Conservation (phyloP, 352 stramenopile species). For the Phytopythium cucurbitacearum region DNA sequence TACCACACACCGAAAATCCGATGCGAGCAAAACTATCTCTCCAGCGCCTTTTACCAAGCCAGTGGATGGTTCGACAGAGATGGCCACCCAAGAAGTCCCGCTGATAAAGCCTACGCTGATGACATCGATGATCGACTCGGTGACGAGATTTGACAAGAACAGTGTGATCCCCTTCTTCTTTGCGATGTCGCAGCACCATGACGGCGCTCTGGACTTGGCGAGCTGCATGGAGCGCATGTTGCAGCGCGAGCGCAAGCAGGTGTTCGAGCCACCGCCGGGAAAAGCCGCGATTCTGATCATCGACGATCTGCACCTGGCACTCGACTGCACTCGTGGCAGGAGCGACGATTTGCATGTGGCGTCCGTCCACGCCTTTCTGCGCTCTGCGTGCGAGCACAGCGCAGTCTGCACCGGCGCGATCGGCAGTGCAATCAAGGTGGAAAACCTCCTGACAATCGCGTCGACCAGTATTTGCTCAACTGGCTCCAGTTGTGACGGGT, state of each 20-base stretch:
- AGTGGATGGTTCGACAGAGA: too few relatives aligned
- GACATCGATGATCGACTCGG: background rate
- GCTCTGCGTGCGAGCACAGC: conserved; percentile 27
- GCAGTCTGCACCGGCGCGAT: conserved; percentile 15
- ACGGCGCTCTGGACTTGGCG: conserved; percentile 16
- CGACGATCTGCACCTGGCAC: conserved; percentile 48
- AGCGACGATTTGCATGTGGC: background rate
- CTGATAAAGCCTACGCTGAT: too few relatives aligned
- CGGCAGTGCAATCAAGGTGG: conserved; percentile 15
- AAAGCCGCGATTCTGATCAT: conserved; percentile 49
- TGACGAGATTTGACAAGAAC: conserved; percentile 2
- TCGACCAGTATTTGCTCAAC: conserved; percentile 13
- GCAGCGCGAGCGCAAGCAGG: conserved; percentile 38
- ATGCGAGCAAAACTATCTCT: too few relatives aligned
- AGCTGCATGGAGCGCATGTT: conserved; percentile 49
- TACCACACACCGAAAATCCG: background rate
- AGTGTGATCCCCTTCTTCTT: conserved; percentile 49
- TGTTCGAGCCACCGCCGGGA: conserved; percentile 50
- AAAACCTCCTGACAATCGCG: conserved; percentile 31
- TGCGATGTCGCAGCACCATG: conserved; percentile 19
- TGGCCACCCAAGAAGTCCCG: background rate
- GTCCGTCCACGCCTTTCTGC: conserved; percentile 25
- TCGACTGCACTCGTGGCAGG: background rate
- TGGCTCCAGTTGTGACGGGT: too few relatives aligned
- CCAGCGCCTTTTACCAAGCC: too few relatives aligned